Conservation (phyloP, 192 early-diverging fungal species). For the Phycomyces blakesleeanus region DNA sequence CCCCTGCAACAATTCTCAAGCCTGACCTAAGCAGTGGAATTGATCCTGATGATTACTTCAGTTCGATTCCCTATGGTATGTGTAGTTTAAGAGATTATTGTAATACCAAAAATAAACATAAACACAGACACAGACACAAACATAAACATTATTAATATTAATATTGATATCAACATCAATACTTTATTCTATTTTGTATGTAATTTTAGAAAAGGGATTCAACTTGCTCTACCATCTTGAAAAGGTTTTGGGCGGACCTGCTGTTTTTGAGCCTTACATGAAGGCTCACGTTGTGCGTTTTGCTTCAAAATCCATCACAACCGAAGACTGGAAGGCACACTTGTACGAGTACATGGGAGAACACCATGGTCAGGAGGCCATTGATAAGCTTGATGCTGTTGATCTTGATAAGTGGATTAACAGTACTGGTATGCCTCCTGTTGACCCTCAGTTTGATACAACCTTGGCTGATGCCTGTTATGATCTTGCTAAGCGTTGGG, state of each 20-base stretch:
- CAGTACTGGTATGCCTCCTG: slow-evolving; percentile 84
- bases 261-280: slow-evolving; percentile 84
- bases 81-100: no score
- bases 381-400: slow-evolving; percentile 64
- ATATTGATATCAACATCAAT: no score
- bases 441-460: slow-evolving; percentile 79
- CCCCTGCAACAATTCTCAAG: slow-evolving; percentile 67
- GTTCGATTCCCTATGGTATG: slow-evolving; percentile 82
- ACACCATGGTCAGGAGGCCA: slow-evolving; percentile 60
- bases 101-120: no score
- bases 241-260: slow-evolving; percentile 76
- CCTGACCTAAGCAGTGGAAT: slow-evolving; percentile 63
- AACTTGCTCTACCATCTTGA: slow-evolving; percentile 92
- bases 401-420: slow-evolving; percentile 92
- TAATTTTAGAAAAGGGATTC: slow-evolving; percentile 80
- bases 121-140: no score
- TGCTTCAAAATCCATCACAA: slow-evolving; percentile 83
- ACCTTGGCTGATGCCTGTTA: slow-evolving; percentile 77
- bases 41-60: slow-evolving; percentile 85
- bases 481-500: slow-evolving; percentile 75
- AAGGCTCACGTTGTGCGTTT: slow-evolving; percentile 78
- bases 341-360: slow-evolving; percentile 77
- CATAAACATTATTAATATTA: no score
- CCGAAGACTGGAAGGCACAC: slow-evolving; percentile 82
- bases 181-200: no score